Percentiles rank a stretch among this genome's conserved stretches.
phyloP scores from a whole-genome alignment of 805 yeast genomes.

The Komagataella pseudopastoris region DNA sequence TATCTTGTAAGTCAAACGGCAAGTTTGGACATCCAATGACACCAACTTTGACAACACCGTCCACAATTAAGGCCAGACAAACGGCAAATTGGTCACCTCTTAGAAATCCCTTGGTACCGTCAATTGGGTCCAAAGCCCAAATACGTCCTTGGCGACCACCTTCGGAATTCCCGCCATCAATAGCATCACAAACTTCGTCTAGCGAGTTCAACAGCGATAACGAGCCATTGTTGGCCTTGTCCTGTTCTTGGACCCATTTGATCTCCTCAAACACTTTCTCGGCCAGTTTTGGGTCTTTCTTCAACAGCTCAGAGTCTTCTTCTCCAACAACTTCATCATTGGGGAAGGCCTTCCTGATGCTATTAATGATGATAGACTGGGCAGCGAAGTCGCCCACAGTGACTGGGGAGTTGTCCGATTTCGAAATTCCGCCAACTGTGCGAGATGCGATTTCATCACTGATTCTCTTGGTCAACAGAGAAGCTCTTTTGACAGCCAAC shows the following conservation, averaged over 20 bases:
- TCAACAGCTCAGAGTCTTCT: slow-evolving; percentile 68
- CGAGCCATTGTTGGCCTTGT: slow-evolving; percentile 15
- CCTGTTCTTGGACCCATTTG: slow-evolving; percentile 33
- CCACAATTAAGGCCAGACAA: slow-evolving; percentile 78
- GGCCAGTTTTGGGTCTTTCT: slow-evolving; percentile 33
- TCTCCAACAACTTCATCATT: slow-evolving; percentile 85
- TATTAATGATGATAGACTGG: slow-evolving; percentile 83
- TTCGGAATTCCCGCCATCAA: slow-evolving; percentile 66
- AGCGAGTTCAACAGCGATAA: slow-evolving; percentile 29
- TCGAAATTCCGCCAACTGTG: slow-evolving; percentile 44
- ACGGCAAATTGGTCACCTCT: slow-evolving; percentile 97
- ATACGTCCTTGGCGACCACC: slow-evolving; percentile 76
- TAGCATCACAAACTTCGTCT: slow-evolving; percentile 42
- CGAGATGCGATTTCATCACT: slow-evolving; percentile 39
- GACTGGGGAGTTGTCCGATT: slow-evolving; percentile 87
- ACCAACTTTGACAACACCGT: slow-evolving; percentile 78
- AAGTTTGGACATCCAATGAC: slow-evolving; percentile 95
- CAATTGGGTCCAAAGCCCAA: slow-evolving; percentile 98
- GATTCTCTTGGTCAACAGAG: slow-evolving; percentile 53
- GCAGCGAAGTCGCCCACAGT: slow-evolving; percentile 95
- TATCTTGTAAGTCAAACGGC: slow-evolving; percentile 30
- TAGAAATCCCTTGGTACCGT: slow-evolving; percentile 93
- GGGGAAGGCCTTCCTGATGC: slow-evolving; percentile 71
- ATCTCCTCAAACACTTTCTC: slow-evolving; percentile 48
- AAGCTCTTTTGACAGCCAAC: slow-evolving; percentile 82